phyloP scores from a whole-genome alignment of 176 grass and related monocot genomes.

The Zea mays region Zm-B73-REFERENCE-NAM-5.0 NC_050101.1:144953501-144954000 shows the following conservation, averaged over 20 bases:
- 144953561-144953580: conserved; percentile 65
- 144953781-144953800: conserved; percentile 72
- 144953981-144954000: neutral
- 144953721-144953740: conserved; percentile 46
- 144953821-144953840: conserved; percentile 43
- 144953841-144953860: conserved; percentile 56
- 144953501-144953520: neutral
- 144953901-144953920: conserved; percentile 41
- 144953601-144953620: conserved; percentile 79
- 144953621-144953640: conserved; percentile 79
- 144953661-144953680: conserved; percentile 34
- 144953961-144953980: neutral
- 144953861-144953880: conserved; percentile 80
- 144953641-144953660: conserved; percentile 74
- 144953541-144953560: conserved; percentile 78
- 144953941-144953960: conserved; percentile 6
- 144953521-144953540: conserved; percentile 54
- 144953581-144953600: conserved; percentile 84
- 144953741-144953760: conserved; percentile 70
- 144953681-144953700: neutral
- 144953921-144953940: conserved; percentile 20
- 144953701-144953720: neutral
- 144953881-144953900: conserved; percentile 52
- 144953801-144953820: conserved; percentile 70
- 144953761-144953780: conserved; percentile 74